Percentiles rank a stretch among this genome's conserved stretches.
phyloP scores from a whole-genome alignment of 768 basidiomycete species.

The Russula brevipes region DNA sequence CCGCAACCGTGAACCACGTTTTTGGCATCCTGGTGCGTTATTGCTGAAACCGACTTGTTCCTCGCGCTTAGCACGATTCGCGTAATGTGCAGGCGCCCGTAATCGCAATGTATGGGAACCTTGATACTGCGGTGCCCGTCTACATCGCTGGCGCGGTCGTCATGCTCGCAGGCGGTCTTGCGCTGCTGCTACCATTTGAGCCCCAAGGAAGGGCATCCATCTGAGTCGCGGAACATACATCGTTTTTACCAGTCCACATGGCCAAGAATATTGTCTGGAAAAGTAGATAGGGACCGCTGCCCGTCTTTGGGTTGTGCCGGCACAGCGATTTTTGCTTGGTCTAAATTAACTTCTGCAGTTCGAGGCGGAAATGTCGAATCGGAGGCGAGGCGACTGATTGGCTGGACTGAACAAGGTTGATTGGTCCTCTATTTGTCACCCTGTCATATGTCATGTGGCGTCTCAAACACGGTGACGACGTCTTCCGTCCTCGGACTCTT shows the following conservation, averaged over 20 bases:
- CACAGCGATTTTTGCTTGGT: no score
- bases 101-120: constrained; percentile 64
- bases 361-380: no score
- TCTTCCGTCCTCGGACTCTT: no score
- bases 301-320: no score
- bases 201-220: constrained; percentile 69
- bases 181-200: constrained; percentile 66
- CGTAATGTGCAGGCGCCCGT: constrained; percentile 54
- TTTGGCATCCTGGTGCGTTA: constrained; percentile 62
- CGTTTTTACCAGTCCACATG: background rate
- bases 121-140: constrained; percentile 61
- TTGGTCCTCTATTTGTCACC: no score
- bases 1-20: constrained; percentile 53
- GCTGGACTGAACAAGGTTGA: no score
- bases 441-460: no score
- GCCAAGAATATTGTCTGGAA: background rate
- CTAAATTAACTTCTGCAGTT: no score
- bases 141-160: constrained; percentile 66
- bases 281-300: no score
- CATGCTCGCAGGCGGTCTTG: constrained; percentile 53
- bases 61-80: background rate
- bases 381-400: no score
- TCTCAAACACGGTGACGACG: no score
- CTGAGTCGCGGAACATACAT: constrained; percentile 30
- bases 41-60: background rate